phyloP scores from a whole-genome alignment of 1,139 yeast genomes.

The Lodderomyces elongisporus region DNA sequence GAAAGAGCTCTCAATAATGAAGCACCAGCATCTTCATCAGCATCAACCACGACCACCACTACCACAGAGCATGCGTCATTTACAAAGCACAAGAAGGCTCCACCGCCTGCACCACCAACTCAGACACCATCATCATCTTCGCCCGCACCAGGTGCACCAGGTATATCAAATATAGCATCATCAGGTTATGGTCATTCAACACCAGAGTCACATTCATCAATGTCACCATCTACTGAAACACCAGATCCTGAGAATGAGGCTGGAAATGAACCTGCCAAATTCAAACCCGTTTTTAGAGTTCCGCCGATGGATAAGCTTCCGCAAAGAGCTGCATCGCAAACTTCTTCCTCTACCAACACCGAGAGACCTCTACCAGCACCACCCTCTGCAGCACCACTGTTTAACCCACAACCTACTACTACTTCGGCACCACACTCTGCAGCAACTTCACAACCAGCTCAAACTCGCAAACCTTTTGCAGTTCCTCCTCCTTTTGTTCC shows the following conservation, averaged over 20 bases:
- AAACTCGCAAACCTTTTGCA: conserved; percentile 1
- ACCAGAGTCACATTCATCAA: conserved; percentile 11
- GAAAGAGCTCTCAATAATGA: conserved; percentile 5
- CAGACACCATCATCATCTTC: too few relatives aligned
- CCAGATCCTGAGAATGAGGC: too few relatives aligned
- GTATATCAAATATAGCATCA: conserved; percentile 12
- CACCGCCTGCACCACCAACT: conserved; percentile 45
- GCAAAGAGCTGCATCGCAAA: conserved; percentile 28
- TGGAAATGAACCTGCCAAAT: conserved; percentile 1
- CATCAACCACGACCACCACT: not conserved
- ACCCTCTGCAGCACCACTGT: conserved; percentile 4
- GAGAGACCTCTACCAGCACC: conserved; percentile 7
- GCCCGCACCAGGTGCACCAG: not conserved
- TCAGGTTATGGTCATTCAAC: conserved; percentile 9
- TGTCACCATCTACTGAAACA: conserved; percentile 3
- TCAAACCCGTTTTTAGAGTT: conserved; percentile 21
- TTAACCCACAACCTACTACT: conserved; percentile 6
- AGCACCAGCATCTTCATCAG: conserved; percentile 5
- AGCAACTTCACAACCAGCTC: not conserved
- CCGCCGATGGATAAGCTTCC: conserved; percentile 26
- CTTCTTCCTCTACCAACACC: conserved; percentile 18
- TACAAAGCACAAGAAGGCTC: conserved; percentile 34
- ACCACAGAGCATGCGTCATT: conserved; percentile 5
- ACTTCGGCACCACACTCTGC: not conserved
- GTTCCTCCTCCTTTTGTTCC: conserved; percentile 5